Evolutionary conservation across 129 eudicot genomes (phyloP), one percentile per base, ranked within the genome.

Genomic region (Centella asiatica): DNA sequence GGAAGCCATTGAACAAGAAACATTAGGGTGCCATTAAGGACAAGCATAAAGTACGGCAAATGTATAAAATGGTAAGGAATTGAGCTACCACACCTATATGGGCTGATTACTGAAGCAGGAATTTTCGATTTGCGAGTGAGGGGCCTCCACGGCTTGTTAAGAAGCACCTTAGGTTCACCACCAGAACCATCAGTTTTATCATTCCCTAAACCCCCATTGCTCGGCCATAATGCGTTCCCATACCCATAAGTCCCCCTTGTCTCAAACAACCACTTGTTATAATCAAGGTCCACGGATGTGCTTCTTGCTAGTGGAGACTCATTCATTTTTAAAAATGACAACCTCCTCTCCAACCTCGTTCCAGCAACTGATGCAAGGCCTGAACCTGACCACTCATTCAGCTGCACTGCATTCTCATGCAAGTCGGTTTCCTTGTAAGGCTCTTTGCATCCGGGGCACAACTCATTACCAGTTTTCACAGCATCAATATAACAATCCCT

Each of bases 141-240:
- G 9, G 95, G 95, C 22, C 88, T 63, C 95, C 95, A 87, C 23
- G 92, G 92, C 70, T 87, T 83, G 71, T 69, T 79, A n/a, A 80
- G 81, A 69, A 77, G 80, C 48, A 77, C 87, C 2, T 78, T 39
- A 29, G 70, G 82, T 39, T 81, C 85, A 34, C 69, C 71, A 40
- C 66, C 78, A 1, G 59, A 60, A 6, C 54, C 75, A 27, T 71
- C 85, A 40, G 34, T 49, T 36, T 61, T 66, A 50, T 65, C 81
- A 11, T 69, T 62, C 24, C 50, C 83, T 26, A 66, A 62, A 6
- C 69, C 83, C 8, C 75, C 85, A 12, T 78, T 85, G 44, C 80
- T 80, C 1, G 95, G 90, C 95, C 95, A 86, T 44, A 83, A 71
- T 2, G 95, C 95, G 64, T 86, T 86, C 6, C 95, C 95, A 64